These are phyloP conservation scores for Acer campestre DNA, from an alignment of 345 rosid species.

Conservation along the genomic window DNA sequence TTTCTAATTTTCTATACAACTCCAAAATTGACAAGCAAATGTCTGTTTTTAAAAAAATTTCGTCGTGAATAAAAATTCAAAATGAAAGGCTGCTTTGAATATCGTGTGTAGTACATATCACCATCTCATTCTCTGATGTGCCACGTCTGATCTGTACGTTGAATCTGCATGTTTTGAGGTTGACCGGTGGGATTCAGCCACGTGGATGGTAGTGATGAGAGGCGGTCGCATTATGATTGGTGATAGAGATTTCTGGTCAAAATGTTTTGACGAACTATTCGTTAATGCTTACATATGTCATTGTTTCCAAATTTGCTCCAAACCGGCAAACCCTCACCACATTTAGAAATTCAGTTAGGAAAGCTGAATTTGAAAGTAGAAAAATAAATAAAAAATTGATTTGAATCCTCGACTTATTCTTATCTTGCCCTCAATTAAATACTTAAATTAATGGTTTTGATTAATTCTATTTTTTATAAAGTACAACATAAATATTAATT, in stretches of 20 bases:
- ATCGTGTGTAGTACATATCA: not conserved
- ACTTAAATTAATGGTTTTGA: too few species aligned
- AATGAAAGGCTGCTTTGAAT: not conserved
- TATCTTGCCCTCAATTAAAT: too few species aligned
- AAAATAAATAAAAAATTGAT: too few species aligned
- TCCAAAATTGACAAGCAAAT: not conserved
- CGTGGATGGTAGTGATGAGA: constrained; percentile 12
- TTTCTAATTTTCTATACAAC: not conserved
- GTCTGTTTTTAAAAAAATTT: not conserved
- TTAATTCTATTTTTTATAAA: too few species aligned
- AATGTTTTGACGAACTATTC: constrained; percentile 3
- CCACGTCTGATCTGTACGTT: not conserved
- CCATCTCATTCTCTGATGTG: too few species aligned
- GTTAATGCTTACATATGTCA: too few species aligned
- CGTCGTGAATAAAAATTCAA: not conserved
- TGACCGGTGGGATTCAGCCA: not conserved
- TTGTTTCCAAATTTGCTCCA: too few species aligned
- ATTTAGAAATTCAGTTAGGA: too few species aligned
- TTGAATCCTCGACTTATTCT: too few species aligned
- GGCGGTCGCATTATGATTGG: constrained; percentile 8
- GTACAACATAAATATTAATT: too few species aligned
- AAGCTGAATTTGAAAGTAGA: too few species aligned
- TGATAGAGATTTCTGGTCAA: constrained; percentile 16
- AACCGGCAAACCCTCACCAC: too few species aligned
- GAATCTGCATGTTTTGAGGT: not conserved